Evolutionary conservation across 176 grass and related monocot species (phyloP).

Genomic region (Cenchrus americanus): DNA sequence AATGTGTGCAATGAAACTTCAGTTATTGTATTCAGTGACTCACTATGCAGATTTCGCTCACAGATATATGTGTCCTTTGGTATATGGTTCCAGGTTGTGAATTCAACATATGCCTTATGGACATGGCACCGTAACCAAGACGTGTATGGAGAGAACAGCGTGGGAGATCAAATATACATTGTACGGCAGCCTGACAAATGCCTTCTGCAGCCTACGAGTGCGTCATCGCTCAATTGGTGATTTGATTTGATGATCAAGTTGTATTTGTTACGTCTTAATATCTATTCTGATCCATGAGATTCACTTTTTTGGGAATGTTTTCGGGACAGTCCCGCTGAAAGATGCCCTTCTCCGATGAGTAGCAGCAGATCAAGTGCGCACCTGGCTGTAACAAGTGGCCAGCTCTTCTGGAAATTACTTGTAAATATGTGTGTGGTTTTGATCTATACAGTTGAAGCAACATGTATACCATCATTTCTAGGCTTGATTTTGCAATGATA

Average conservation of each 20-base stretch:
- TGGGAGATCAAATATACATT: slow-evolving; percentile 92
- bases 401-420: neutral
- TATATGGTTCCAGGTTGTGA: slow-evolving; percentile 61
- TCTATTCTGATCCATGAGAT: neutral
- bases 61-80: neutral
- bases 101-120: slow-evolving; percentile 94
- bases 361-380: neutral
- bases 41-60: neutral
- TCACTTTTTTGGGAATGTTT: neutral
- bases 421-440: slow-evolving; percentile 27
- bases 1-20: neutral
- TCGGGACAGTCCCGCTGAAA: slow-evolving; percentile 5
- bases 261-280: neutral
- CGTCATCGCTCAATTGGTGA: slow-evolving; percentile 42
- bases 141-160: slow-evolving; percentile 53
- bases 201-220: slow-evolving; percentile 25
- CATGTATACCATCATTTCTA: neutral
- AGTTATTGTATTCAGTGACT: neutral
- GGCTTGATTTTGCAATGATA: neutral
- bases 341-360: slow-evolving; percentile 7
- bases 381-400: neutral
- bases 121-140: slow-evolving; percentile 97
- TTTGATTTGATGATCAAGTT: slow-evolving; percentile 5
- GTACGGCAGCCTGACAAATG: slow-evolving; percentile 79
- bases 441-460: slow-evolving; percentile 1